Percentiles rank a stretch among this genome's conserved stretches.
phyloP scores from a whole-genome alignment of 306 rosid genomes.

The Prunus padus region DNA sequence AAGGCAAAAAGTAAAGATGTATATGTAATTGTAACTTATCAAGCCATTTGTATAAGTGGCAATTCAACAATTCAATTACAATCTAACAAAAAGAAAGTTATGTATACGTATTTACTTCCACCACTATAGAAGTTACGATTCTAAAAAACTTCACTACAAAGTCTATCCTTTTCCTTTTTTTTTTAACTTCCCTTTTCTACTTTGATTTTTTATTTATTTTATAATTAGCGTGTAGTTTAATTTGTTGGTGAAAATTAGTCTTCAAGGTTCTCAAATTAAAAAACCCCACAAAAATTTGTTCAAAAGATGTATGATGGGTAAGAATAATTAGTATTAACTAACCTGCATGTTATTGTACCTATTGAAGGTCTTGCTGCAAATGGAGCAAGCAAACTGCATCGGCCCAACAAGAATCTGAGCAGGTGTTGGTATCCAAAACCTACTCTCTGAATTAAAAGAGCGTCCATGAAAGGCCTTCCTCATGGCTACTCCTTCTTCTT shows the following conservation, averaged over 20 bases:
- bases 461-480: conserved; percentile 50
- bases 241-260: neutral
- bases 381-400: conserved; percentile 95
- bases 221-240: neutral
- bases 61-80: neutral
- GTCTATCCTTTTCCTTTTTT: neutral
- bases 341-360: conserved; percentile 99
- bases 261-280: neutral
- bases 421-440: conserved; percentile 98
- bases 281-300: neutral
- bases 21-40: neutral
- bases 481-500: conserved; percentile 27
- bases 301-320: neutral
- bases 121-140: neutral
- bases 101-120: neutral
- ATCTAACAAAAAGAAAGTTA: neutral
- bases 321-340: neutral
- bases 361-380: conserved; percentile 92
- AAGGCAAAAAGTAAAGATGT: neutral
- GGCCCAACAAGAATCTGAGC: conserved; percentile 96
- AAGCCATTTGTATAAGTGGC: neutral
- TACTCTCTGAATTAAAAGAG: conserved; percentile 53
- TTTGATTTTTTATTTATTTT: neutral
- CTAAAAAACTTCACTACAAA: neutral
- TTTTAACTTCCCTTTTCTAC: neutral